phyloP scores from a whole-genome alignment of 1,139 yeast genomes.

The Yamadazyma triangularis region DNA sequence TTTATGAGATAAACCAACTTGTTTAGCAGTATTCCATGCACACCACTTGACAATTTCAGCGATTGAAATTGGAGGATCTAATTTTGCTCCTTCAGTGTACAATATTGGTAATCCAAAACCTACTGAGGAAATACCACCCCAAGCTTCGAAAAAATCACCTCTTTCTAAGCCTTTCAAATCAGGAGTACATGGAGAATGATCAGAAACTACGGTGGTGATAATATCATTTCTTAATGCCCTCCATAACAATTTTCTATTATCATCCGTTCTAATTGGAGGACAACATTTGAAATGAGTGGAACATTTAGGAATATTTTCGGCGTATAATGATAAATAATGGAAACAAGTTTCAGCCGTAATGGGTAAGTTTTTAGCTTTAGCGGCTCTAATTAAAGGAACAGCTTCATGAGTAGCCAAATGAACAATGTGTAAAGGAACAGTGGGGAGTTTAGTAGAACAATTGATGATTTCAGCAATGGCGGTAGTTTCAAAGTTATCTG shows the following conservation, averaged over 20 bases:
- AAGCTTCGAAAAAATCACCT: constrained; percentile 87
- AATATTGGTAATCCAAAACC: constrained; percentile 84
- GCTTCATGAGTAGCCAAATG: constrained; percentile 87
- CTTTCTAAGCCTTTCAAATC: constrained; percentile 73
- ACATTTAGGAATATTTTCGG: constrained; percentile 72
- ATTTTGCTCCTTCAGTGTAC: constrained; percentile 65
- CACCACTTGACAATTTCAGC: constrained; percentile 75
- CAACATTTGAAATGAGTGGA: constrained; percentile 88
- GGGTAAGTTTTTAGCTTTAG: constrained; percentile 55
- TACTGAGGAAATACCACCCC: constrained; percentile 97
- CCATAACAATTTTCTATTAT: constrained; percentile 73
- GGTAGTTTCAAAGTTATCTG: constrained; percentile 80
- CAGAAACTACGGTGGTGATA: constrained; percentile 86
- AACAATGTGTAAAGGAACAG: constrained; percentile 76
- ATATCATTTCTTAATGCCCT: constrained; percentile 59
- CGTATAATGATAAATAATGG: constrained; percentile 75
- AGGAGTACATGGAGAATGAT: constrained; percentile 95
- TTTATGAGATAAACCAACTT: constrained; percentile 67
- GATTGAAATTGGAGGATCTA: constrained; percentile 49
- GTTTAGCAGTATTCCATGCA: constrained; percentile 75
- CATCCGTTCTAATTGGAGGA: constrained; percentile 82
- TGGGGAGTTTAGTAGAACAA: constrained; percentile 57
- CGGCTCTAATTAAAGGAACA: constrained; percentile 63
- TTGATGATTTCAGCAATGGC: constrained; percentile 71
- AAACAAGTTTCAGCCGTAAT: constrained; percentile 89